Evolutionary conservation across 768 basidiomycete species (phyloP).

Genomic region (Tricholomella constricta): DNA sequence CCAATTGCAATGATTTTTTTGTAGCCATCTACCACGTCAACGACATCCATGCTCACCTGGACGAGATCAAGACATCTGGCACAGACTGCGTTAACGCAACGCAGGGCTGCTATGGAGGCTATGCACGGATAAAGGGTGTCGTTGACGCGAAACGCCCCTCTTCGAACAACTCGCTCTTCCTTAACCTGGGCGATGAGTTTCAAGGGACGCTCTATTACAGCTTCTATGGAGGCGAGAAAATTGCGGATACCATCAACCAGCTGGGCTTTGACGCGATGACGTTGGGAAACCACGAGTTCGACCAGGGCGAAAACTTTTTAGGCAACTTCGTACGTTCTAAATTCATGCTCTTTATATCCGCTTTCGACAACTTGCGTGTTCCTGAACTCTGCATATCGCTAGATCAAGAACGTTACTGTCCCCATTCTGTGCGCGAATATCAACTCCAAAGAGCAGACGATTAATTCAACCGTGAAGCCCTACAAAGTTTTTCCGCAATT

Average conservation of each 20-base stretch:
- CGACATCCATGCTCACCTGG: conserved; percentile 10
- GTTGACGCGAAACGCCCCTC: conserved; percentile 6
- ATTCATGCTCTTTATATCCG: too few relatives aligned
- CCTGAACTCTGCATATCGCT: background rate
- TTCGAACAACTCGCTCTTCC: conserved; percentile 9
- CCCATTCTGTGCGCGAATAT: conserved; percentile 6
- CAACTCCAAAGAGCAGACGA: conserved; percentile 4
- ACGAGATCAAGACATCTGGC: conserved; percentile 6
- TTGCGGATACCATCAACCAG: conserved; percentile 8
- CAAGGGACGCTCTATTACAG: conserved; percentile 7
- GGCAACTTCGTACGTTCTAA: background rate
- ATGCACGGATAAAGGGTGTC: conserved; percentile 8
- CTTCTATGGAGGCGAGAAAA: conserved; percentile 10
- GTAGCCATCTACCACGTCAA: conserved; percentile 9
- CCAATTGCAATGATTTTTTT: background rate
- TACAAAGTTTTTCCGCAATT: conserved; percentile 7
- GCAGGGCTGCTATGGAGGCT: conserved; percentile 6
- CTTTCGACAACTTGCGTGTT: background rate
- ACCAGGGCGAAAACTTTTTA: conserved; percentile 5
- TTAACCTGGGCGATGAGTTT: conserved; percentile 8
- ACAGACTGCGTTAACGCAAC: background rate
- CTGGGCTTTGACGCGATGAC: conserved; percentile 8
- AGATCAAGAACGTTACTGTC: conserved; percentile 7
- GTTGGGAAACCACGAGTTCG: conserved; percentile 9
- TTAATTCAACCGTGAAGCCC: conserved; percentile 9